Percentiles rank a stretch among this genome's conserved stretches.
Evolutionary conservation across 2,329 filamentous ascomycete species (phyloP).

Genomic region (Zymoseptoria brevis): DNA sequence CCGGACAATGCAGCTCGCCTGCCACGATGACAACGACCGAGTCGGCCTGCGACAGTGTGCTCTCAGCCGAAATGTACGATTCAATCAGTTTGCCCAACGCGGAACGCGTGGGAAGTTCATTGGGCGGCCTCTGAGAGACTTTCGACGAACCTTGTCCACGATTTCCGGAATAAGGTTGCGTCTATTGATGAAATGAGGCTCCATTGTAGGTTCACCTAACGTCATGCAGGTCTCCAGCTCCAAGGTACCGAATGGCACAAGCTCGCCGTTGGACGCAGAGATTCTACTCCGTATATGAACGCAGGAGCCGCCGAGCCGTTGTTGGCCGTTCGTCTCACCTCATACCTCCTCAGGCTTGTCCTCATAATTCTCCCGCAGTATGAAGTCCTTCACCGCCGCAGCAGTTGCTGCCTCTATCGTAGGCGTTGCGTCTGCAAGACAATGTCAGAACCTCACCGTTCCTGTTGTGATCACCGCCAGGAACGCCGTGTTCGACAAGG

Average conservation of each 20-base stretch:
- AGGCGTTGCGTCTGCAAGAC: slow-evolving; percentile 18
- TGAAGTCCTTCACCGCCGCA: slow-evolving; percentile 20
- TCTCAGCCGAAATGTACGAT: background rate
- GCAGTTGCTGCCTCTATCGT: slow-evolving; percentile 18
- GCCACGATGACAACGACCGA: background rate
- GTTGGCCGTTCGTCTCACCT: background rate
- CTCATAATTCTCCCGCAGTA: slow-evolving; percentile 2
- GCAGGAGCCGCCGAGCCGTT: background rate
- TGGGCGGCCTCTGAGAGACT: background rate
- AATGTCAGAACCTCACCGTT: slow-evolving; percentile 47
- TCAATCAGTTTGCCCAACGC: background rate
- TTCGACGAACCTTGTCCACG: background rate
- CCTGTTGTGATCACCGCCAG: slow-evolving; percentile 48
- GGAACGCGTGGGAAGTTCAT: background rate
- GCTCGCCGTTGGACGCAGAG: background rate
- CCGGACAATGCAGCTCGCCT: background rate
- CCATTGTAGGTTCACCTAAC: background rate
- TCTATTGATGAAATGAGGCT: background rate
- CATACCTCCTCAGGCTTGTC: background rate
- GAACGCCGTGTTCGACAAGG: slow-evolving; percentile 47
- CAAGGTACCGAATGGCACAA: background rate
- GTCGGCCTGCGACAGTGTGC: background rate
- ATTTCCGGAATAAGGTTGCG: background rate
- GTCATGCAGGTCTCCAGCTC: background rate
- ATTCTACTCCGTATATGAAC: background rate